Evolutionary conservation across 2,329 filamentous ascomycete genomes (phyloP).

Genomic region (Verticillium tricorpus): DNA sequence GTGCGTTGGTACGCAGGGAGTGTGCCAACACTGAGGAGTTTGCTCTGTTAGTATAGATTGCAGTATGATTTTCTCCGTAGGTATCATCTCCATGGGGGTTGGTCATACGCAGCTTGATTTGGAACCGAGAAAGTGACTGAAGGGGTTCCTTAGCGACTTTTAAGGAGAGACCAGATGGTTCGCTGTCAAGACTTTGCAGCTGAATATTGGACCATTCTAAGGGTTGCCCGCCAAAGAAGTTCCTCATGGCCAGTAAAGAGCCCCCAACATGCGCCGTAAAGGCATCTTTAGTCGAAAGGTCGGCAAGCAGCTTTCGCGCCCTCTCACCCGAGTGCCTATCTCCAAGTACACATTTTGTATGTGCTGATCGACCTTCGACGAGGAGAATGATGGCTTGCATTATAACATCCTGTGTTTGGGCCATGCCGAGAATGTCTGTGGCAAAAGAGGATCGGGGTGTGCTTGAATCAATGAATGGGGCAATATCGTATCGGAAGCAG

Average conservation of each 20-base stretch:
- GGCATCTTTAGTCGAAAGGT: neutral
- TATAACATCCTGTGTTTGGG: neutral
- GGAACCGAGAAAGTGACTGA: neutral
- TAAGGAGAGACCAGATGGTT: neutral
- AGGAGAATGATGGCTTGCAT: neutral
- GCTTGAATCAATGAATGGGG: neutral
- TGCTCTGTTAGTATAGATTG: neutral
- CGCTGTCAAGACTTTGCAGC: neutral
- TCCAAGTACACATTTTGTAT: neutral
- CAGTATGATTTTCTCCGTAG: neutral
- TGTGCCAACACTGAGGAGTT: neutral
- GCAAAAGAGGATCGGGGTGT: neutral
- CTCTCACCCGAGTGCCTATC: too few relatives aligned
- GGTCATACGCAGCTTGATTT: neutral
- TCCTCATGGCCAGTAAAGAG: neutral
- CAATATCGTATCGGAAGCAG: neutral
- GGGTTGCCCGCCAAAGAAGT: neutral
- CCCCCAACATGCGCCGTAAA: neutral
- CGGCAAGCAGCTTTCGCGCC: neutral
- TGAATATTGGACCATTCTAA: neutral
- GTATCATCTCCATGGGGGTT: neutral
- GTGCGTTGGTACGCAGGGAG: neutral
- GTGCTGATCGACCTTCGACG: neutral
- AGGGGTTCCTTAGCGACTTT: neutral
- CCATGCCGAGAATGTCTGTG: neutral